Percentiles rank a stretch among this genome's conserved stretches.
Evolutionary conservation across 2,329 filamentous ascomycete genomes (phyloP).

Genomic region (Venturia oleaginea): DNA sequence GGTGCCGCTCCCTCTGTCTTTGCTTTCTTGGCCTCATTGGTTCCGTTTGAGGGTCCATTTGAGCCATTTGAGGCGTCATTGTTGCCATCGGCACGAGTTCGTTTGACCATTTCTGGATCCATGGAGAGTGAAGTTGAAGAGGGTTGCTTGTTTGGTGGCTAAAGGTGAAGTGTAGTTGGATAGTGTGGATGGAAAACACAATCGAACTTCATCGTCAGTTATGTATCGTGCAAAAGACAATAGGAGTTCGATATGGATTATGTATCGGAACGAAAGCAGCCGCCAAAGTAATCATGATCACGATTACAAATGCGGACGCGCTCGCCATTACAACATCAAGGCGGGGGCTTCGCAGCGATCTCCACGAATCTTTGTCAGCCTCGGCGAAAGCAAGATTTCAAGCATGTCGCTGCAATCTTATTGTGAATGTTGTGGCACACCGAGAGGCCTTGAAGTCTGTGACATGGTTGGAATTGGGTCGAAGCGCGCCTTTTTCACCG

Average conservation of each 20-base stretch:
- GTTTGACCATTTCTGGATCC: conserved; percentile 5
- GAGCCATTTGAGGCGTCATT: background rate
- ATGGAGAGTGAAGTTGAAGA: background rate
- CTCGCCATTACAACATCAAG: background rate
- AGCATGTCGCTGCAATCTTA: background rate
- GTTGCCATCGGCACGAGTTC: background rate
- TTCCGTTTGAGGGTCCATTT: too few relatives aligned
- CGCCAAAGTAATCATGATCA: background rate
- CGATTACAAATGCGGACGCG: conserved; percentile 1
- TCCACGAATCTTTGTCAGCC: background rate
- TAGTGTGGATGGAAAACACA: too few relatives aligned
- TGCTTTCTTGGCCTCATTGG: background rate
- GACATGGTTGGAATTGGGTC: too few relatives aligned
- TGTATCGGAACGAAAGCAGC: background rate
- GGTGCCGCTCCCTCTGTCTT: background rate
- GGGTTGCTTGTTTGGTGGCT: background rate
- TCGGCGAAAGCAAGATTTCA: too few relatives aligned
- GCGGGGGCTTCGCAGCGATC: background rate
- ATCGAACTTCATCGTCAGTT: background rate
- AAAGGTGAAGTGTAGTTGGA: background rate
- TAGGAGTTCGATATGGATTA: background rate
- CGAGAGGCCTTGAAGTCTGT: too few relatives aligned
- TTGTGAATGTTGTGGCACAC: too few relatives aligned
- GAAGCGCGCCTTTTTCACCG: background rate
- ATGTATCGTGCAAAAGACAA: background rate